Evolutionary conservation across 2,329 filamentous ascomycete genomes (phyloP).

Genomic region (Alternaria sp.): DNA sequence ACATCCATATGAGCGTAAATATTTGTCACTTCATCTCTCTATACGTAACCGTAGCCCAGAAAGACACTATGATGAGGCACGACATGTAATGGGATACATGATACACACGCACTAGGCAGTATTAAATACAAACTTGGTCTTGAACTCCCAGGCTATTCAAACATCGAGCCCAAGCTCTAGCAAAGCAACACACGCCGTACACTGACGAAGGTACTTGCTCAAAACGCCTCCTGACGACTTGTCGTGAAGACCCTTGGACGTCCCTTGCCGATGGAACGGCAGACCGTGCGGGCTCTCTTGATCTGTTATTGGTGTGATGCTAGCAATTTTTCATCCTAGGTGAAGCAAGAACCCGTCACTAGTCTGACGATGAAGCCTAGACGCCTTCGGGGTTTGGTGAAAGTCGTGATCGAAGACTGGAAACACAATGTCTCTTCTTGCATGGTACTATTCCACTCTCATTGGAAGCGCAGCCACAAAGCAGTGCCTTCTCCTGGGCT

Average conservation of each 20-base stretch:
- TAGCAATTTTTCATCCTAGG: background rate
- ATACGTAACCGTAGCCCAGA: background rate
- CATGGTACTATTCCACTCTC: background rate
- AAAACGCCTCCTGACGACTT: background rate
- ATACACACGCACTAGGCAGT: background rate
- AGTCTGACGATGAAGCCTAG: background rate
- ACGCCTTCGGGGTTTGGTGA: background rate
- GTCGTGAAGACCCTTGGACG: background rate
- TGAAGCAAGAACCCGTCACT: background rate
- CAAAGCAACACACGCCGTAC: background rate
- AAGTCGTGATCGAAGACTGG: background rate
- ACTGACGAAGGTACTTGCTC: background rate
- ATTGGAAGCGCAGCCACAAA: background rate
- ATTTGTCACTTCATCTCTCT: background rate
- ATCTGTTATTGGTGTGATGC: background rate
- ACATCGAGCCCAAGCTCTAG: background rate
- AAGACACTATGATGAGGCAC: background rate
- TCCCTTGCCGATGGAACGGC: background rate
- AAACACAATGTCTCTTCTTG: background rate
- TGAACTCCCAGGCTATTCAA: background rate
- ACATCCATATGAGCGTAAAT: background rate
- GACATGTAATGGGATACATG: background rate
- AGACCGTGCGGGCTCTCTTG: background rate
- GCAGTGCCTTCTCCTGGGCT: accelerated
- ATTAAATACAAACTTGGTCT: too few species aligned